Base-by-base conservation (phyloP, 2,329 filamentous ascomycete genomes). In the Ceratocystis variospora region DNA sequence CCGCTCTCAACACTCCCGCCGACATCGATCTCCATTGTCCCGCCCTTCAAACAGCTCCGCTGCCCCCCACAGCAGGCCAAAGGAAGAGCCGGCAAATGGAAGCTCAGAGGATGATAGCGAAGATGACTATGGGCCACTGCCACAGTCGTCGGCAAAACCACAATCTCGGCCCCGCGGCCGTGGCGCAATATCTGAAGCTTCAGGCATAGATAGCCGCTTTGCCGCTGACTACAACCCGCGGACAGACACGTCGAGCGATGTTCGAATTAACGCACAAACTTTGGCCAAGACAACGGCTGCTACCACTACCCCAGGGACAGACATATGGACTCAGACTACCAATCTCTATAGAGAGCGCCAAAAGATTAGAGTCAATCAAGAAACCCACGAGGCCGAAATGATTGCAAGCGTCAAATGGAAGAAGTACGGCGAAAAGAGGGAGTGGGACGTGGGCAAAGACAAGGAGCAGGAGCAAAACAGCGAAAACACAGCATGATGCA, bases 141-240 rank as follows among this genome's bases (percentile, higher is more conserved):
- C 66, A 22, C 25, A 41, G 17, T 59, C 57, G 10, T 45, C 28
- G 1, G 41, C 45, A 33, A 50, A 64, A 17, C 55, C 57, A 1
- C 80, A 64, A 22, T 50, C 63, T 1, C 80, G 77, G 65, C 77
- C 79, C n/a, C 85, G 89, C 33, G 90, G 90, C 8, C 84, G 90
- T 48, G 90, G 90, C 46, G 83, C 83, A 15, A 79, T 83, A 48
- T 77, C 80, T 3, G 80, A 80, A 1, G 75, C 77, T 4, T 86
- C 85, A 31, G 85, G 83, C 8, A 95, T 96, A 70, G 91, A 96
- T 72, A 79, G 82, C 28, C 89, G 89, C 64, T 97, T 96, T 74
- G 86, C 87, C 0, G 78, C 84, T 0, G 81, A 79, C 62, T 87
- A 87, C 70, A 79, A 84, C 68, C 81, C 82, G 0, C 79, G 75